Evolutionary conservation across 2,329 filamentous ascomycete species (phyloP), one percentile per base, ranked within the genome.

Genomic region (Colletotrichum noveboracense): DNA sequence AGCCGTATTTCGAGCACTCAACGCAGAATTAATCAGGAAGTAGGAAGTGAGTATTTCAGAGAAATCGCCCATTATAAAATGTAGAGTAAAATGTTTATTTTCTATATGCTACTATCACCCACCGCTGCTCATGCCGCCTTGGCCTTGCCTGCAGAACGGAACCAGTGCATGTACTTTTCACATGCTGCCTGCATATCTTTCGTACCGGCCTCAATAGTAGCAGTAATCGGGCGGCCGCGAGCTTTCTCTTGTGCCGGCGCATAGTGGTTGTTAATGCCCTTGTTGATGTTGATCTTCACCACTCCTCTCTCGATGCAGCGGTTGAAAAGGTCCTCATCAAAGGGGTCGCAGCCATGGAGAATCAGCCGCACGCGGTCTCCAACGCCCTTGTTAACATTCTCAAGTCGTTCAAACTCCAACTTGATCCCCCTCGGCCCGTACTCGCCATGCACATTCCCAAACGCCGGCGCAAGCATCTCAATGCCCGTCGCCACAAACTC

Each of bases 391-490:
- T 36, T 24, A 9, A 73, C 66, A 8, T 69, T 69, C 8, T 73
- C 36, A 16, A 69, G 30, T 13, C 85, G 81, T 48, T 85, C 90
- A 82, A 78, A 93, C 80, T 94, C 92, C 30, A 94, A 82, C 81
- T 88, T 86, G 36, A 92, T 90, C 0, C 93, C 93, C 10, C 90
- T 84, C 88, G 86, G 75, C 84, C 93, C 93, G 82, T 95, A 95
- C 79, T 93, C 91, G 8, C 94, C 94, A 83, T 95, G 94, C 36
- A 95, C 92, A 79, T 95, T 95, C 3, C 94, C 94, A 84, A 95
- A 94, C 1, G 93, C 93, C 0, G 94, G 94, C 5, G 94, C 94
- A 16, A 96, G 86, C 86, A 93, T 93, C 79, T 95, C 92, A 79
- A 95, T 93, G 1, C 94, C 94, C 12, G 93, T 94, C 4, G 87